Conservation (phyloP, 2,329 filamentous ascomycete genomes). For the Xylariaceae sp. region DNA sequence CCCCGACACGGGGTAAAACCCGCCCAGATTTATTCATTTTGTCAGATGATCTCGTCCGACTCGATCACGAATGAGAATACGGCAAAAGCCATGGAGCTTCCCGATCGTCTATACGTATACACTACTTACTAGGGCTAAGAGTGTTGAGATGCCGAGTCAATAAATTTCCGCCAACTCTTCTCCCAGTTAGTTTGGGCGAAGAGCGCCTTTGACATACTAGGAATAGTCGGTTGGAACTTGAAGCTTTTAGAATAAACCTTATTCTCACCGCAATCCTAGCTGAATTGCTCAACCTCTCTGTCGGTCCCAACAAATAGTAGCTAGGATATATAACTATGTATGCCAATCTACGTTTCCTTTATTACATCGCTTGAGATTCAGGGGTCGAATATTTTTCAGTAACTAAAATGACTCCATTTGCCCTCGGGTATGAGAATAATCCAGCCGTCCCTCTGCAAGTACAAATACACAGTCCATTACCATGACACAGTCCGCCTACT, state of each 20-base stretch:
- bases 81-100: background rate
- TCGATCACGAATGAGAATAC: background rate
- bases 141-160: no score
- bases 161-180: no score
- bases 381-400: background rate
- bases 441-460: background rate
- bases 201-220: no score
- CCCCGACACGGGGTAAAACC: background rate
- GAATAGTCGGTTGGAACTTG: no score
- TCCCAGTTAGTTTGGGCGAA: no score
- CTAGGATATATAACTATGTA: background rate
- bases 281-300: background rate
- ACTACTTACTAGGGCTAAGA: no score
- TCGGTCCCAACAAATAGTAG: background rate
- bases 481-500: background rate
- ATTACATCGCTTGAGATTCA: background rate
- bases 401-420: background rate
- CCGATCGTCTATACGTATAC: no score
- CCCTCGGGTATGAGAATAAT: background rate
- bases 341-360: no score
- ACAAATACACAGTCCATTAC: background rate
- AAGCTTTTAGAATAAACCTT: background rate
- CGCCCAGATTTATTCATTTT: background rate
- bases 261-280: background rate
- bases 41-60: background rate